Evolutionary conservation across 257 asterid species (phyloP).

Genomic region (Plantago elongata): DNA sequence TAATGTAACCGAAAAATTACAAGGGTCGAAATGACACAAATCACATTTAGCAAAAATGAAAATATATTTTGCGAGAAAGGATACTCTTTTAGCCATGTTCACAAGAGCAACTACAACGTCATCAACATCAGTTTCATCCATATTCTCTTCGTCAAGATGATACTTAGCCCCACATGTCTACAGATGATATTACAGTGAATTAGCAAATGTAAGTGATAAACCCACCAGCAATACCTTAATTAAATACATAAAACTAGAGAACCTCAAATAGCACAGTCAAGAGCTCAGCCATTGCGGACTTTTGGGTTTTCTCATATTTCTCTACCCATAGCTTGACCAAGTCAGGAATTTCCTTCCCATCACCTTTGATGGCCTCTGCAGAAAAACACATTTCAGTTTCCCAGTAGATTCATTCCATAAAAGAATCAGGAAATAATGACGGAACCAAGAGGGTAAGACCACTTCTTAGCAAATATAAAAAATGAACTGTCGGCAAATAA

Average conservation of each 20-base stretch:
- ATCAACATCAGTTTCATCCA: slow-evolving; percentile 84
- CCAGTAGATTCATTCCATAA: slow-evolving; percentile 11
- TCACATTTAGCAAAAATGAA: background rate
- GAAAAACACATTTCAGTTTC: slow-evolving; percentile 2
- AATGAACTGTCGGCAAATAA: background rate
- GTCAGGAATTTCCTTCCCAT: slow-evolving; percentile 68
- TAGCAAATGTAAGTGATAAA: slow-evolving; percentile 16
- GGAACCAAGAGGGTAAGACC: slow-evolving; percentile 5
- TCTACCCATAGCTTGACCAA: slow-evolving; percentile 87
- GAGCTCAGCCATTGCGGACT: slow-evolving; percentile 68
- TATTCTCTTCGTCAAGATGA: slow-evolving; percentile 51
- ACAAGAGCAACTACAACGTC: slow-evolving; percentile 91
- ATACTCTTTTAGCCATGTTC: slow-evolving; percentile 79
- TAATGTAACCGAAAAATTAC: slow-evolving; percentile 2
- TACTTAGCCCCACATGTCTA: slow-evolving; percentile 96
- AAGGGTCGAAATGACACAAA: background rate
- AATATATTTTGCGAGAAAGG: slow-evolving; percentile 23
- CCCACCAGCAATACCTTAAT: slow-evolving; percentile 6
- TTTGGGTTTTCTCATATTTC: slow-evolving; percentile 65
- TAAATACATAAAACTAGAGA: slow-evolving; percentile 15
- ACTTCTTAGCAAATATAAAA: slow-evolving; percentile 3
- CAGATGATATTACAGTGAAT: slow-evolving; percentile 20
- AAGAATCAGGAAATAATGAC: slow-evolving; percentile 13
- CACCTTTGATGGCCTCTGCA: slow-evolving; percentile 76
- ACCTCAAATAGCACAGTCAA: slow-evolving; percentile 87